These are phyloP conservation scores for Annulohypoxylon nitens DNA, from an alignment of 495 filamentous ascomycete species.

Conservation along the genomic window DNA sequence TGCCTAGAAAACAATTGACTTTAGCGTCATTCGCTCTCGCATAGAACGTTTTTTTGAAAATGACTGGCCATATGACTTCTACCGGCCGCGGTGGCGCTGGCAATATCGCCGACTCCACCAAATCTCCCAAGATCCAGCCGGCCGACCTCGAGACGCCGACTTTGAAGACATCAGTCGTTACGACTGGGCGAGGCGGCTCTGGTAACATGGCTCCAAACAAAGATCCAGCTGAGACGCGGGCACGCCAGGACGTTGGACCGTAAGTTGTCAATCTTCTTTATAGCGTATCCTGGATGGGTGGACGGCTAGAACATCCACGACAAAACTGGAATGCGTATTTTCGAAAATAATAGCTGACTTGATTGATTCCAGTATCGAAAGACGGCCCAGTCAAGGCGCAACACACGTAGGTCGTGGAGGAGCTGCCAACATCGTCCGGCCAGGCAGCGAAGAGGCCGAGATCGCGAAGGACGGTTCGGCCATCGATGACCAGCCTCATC, in stretches of 20 bases:
- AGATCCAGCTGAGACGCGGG: slow-evolving; percentile 77
- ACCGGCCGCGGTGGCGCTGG: slow-evolving; percentile 72
- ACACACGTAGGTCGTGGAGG: slow-evolving; percentile 68
- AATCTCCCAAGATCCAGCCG: slow-evolving; percentile 61
- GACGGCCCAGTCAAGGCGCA: slow-evolving; percentile 53
- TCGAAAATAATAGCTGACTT: slow-evolving; percentile 14
- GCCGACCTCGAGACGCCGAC: slow-evolving; percentile 82
- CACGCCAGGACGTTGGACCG: slow-evolving; percentile 83
- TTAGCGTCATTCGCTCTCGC: not conserved
- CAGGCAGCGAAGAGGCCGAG: slow-evolving; percentile 52
- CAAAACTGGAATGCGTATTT: not conserved
- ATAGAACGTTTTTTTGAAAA: slow-evolving; percentile 27
- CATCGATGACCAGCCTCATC: slow-evolving; percentile 45
- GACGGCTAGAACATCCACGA: not conserved
- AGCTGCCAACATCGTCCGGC: slow-evolving; percentile 66
- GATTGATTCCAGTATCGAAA: slow-evolving; percentile 52
- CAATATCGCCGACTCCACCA: slow-evolving; percentile 76
- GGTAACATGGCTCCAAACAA: slow-evolving; percentile 81
- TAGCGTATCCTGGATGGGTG: too few species aligned
- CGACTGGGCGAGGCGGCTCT: slow-evolving; percentile 74
- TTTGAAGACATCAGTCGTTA: slow-evolving; percentile 84
- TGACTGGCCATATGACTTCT: slow-evolving; percentile 56
- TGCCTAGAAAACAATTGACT: not conserved
- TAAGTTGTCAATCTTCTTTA: slow-evolving; percentile 45
- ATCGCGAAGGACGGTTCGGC: slow-evolving; percentile 48